Evolutionary conservation across 345 rosid species (phyloP).

Genomic region (Garcia nutans): DNA sequence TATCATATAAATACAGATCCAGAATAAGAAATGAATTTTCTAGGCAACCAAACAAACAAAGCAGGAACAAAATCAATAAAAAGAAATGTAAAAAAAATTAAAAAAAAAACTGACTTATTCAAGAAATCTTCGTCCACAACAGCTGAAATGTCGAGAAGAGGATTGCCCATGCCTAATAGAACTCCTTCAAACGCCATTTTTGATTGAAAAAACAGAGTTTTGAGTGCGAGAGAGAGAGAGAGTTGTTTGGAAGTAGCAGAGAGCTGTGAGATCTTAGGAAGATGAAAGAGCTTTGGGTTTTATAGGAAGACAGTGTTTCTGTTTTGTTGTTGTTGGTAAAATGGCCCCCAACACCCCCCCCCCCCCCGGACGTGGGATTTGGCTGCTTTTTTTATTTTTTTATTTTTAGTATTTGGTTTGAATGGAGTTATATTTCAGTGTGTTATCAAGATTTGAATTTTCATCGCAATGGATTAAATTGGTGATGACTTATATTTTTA

Average conservation of each 20-base stretch:
- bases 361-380: background rate
- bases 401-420: no score
- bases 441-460: no score
- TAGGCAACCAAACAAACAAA: background rate
- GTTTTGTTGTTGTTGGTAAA: background rate
- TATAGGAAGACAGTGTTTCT: background rate
- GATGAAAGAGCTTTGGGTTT: background rate
- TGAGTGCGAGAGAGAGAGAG: background rate
- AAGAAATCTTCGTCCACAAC: conserved; percentile 88
- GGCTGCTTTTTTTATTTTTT: no score
- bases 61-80: background rate
- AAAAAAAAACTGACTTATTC: conserved; percentile 44
- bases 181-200: conserved; percentile 69
- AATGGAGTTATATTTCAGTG: no score
- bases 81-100: conserved; percentile 8
- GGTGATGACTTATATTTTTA: no score
- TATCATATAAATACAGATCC: background rate
- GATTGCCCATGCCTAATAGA: conserved; percentile 92
- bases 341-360: background rate
- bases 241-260: background rate
- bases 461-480: no score
- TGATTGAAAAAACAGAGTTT: background rate
- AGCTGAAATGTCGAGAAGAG: conserved; percentile 96
- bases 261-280: background rate
- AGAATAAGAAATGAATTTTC: background rate